Percentiles rank a stretch among this genome's conserved stretches.
Evolutionary conservation across 305 asterid species (phyloP).

Genomic region (Solanum hybrid): DNA sequence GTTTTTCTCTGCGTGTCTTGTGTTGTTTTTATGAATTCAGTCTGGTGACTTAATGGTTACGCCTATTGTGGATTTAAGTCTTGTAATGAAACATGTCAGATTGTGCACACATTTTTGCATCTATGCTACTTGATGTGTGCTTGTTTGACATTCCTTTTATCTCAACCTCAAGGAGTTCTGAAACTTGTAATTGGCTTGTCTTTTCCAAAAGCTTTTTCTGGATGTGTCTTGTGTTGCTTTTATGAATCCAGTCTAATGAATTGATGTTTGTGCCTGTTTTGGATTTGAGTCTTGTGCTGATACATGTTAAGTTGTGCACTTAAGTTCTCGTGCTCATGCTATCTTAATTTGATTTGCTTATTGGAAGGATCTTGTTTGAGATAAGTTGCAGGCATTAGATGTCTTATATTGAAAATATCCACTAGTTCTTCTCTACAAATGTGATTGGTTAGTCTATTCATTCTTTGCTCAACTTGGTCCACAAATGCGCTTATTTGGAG

Average conservation of each 20-base stretch:
- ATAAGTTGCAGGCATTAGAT: background rate
- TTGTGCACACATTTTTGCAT: background rate
- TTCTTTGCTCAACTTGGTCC: background rate
- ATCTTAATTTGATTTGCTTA: background rate
- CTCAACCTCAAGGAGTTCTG: constrained; percentile 67
- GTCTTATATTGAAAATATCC: background rate
- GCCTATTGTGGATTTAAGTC: background rate
- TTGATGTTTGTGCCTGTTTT: background rate
- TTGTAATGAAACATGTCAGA: background rate
- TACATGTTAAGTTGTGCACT: background rate
- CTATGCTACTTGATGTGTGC: constrained; percentile 22
- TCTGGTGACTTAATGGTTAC: background rate
- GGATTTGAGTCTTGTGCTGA: background rate
- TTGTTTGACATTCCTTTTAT: constrained; percentile 95
- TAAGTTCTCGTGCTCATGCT: background rate
- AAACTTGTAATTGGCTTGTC: constrained; percentile 8
- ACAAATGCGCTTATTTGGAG: background rate
- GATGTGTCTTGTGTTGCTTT: background rate
- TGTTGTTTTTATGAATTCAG: background rate
- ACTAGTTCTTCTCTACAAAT: background rate
- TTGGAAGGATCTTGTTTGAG: background rate
- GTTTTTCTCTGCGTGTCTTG: background rate
- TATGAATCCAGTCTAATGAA: background rate
- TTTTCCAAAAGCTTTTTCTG: background rate
- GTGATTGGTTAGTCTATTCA: background rate